Base-by-base conservation (phyloP, 1,284 basidiomycete genomes). In the Pseudozyma thailandica region DNA sequence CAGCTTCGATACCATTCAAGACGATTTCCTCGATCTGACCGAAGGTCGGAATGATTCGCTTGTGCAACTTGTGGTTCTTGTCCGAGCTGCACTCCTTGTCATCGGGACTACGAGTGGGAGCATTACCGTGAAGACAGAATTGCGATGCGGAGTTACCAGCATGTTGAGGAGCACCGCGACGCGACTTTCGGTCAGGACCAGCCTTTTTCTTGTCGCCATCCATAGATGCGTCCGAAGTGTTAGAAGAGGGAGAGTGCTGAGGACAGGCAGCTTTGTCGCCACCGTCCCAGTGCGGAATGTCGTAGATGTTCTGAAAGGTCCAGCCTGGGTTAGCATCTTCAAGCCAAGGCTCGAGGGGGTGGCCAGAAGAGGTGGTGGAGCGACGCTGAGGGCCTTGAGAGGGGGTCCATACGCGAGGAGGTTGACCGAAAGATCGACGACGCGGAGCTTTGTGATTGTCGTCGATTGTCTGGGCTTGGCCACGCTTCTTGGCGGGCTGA, bases 231-330 rank as follows among this genome's bases (percentile, higher is more conserved):
- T 18, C 10, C 20, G 45, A 25, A 4, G 4, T 18, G 9, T 12
- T 1, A n/a, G 43, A 30, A 45, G 28, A 5, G 4, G 21, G 13
- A 15, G 45, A 28, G 21, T 18, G 8, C 16, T 20, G 18, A 16
- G 38, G 61, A 21, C 61, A 64, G n/a, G 35, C 43, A 6, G 54
- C 50, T 15, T 20, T 37, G 10, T 64, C 61, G 3, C 61, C 61
- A 20, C 61, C 61, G n/a, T 64, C 61, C 61, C 61, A 64, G 6
- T 16, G 25, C 2, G 54, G 50, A 4, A 64, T 37, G 26, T 64
- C 50, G 43, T 64, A 64, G 46, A 64, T 21, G 21, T 31, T 35
- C 15, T 12, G 16, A 20, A 58, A 57, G 0, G 54, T 45, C 50
- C 55, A 64, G 2, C 61, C 61, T 3, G 61, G 61, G 8, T 35